These are phyloP conservation scores for Calycina herbarum DNA, from an alignment of 2,329 filamentous ascomycete genomes.

Conservation along the genomic window DNA sequence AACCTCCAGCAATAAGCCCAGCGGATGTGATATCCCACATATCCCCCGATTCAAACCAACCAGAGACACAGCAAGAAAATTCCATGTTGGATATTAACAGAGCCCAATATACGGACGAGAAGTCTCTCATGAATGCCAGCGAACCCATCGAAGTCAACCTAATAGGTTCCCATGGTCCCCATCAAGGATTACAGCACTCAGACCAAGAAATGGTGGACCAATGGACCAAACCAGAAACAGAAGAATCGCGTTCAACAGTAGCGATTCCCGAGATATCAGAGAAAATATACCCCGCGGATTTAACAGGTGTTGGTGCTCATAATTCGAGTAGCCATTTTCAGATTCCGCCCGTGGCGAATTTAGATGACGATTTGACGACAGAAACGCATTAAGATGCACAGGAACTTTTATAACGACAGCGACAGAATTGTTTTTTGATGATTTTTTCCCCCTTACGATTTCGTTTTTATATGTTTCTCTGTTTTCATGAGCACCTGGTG, in stretches of 20 bases:
- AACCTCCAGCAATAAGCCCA: not conserved
- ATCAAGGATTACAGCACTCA: slow-evolving; percentile 12
- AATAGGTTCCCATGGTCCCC: not conserved
- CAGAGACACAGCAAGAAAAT: not conserved
- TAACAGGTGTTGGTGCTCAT: slow-evolving; percentile 30
- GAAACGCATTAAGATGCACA: slow-evolving; percentile 11
- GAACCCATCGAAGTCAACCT: slow-evolving; percentile 6
- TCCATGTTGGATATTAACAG: not conserved
- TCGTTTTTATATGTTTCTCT: not conserved
- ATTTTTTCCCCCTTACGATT: not conserved
- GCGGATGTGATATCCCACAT: not conserved
- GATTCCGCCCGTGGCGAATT: slow-evolving; percentile 21
- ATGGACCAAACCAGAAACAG: slow-evolving; percentile 13
- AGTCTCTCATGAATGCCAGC: not conserved
- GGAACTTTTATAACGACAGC: not conserved
- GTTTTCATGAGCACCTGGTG: slow-evolving; percentile 1
- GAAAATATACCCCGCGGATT: slow-evolving; percentile 16
- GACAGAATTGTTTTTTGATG: slow-evolving; percentile 1
- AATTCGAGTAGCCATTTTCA: slow-evolving; percentile 22
- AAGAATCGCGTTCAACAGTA: slow-evolving; percentile 29
- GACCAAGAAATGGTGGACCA: slow-evolving; percentile 17
- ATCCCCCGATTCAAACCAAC: not conserved
- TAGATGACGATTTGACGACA: slow-evolving; percentile 30
- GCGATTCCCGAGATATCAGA: slow-evolving; percentile 18
- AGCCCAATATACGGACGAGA: slow-evolving; percentile 3